These are phyloP conservation scores for Amesomyces nigricolor DNA, from an alignment of 2,329 filamentous ascomycete genomes.

Conservation along the genomic window DNA sequence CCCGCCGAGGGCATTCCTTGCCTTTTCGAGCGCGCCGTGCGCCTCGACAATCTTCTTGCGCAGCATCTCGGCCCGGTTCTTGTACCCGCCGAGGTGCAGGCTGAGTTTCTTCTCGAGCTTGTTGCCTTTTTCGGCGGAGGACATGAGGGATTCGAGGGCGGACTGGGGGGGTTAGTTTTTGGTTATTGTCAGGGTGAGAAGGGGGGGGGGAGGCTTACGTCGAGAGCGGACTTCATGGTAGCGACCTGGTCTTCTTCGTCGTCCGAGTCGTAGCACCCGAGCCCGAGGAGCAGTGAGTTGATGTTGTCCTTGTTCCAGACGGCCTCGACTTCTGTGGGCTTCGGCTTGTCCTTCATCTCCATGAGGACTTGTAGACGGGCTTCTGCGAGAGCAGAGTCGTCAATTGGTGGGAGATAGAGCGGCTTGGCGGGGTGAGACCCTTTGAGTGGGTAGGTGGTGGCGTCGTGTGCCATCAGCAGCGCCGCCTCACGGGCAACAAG, in stretches of 20 bases:
- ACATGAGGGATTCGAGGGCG: conserved; percentile 67
- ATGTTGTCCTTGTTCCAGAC: conserved; percentile 49
- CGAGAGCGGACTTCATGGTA: conserved; percentile 65
- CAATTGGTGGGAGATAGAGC: conserved; percentile 56
- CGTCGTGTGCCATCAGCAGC: conserved; percentile 75
- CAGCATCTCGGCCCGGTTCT: conserved; percentile 75
- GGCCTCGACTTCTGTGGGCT: conserved; percentile 46
- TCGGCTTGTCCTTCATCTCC: conserved; percentile 53
- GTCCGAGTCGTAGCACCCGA: conserved; percentile 74
- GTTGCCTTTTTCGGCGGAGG: conserved; percentile 71
- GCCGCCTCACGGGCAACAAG: conserved; percentile 74
- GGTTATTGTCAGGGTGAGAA: conserved; percentile 15
- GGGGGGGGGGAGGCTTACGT: conserved; percentile 52
- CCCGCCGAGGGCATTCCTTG: conserved; percentile 63
- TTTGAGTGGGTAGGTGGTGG: conserved; percentile 66
- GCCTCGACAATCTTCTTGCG: conserved; percentile 74
- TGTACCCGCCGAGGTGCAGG: conserved; percentile 83
- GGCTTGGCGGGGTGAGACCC: conserved; percentile 55
- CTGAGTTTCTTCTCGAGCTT: conserved; percentile 92
- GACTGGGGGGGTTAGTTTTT: conserved; percentile 39
- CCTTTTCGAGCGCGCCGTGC: conserved; percentile 66
- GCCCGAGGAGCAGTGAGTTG: conserved; percentile 63
- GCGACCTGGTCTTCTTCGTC: conserved; percentile 62
- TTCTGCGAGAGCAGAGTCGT: conserved; percentile 65
- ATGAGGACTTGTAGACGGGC: conserved; percentile 72